phyloP scores from a whole-genome alignment of 805 yeast species.

The Yamadazyma sp. region DNA sequence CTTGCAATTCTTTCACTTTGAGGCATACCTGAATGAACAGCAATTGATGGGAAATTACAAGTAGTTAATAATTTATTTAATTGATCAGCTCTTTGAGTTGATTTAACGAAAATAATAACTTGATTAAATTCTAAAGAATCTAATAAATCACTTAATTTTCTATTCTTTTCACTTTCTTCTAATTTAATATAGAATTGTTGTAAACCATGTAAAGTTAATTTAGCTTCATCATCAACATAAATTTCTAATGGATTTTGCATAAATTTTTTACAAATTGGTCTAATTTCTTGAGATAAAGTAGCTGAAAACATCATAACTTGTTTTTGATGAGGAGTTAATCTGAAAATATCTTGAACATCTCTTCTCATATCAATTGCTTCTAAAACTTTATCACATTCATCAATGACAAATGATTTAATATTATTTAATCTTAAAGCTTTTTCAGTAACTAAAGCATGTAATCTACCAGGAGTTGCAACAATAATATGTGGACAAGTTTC shows the following conservation, averaged over 20 bases:
- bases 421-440: constrained; percentile 82
- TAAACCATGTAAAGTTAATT: constrained; percentile 94
- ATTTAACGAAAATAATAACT: constrained; percentile 93
- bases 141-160: constrained; percentile 84
- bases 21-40: constrained; percentile 91
- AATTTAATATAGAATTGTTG: constrained; percentile 94
- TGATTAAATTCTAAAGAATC: constrained; percentile 96
- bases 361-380: constrained; percentile 94
- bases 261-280: constrained; percentile 96
- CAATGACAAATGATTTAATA: constrained; percentile 91
- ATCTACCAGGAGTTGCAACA: constrained; percentile 98
- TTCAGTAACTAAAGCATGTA: constrained; percentile 90
- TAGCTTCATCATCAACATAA: constrained; percentile 96
- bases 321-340: constrained; percentile 96
- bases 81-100: constrained; percentile 88
- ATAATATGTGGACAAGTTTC: constrained; percentile 95
- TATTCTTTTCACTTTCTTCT: constrained; percentile 88
- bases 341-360: constrained; percentile 96
- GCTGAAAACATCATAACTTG: constrained; percentile 99
- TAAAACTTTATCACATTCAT: constrained; percentile 97
- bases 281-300: constrained; percentile 87
- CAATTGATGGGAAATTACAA: constrained; percentile 95
- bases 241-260: constrained; percentile 98
- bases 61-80: constrained; percentile 84
- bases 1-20: constrained; percentile 98